phyloP scores from a whole-genome alignment of 2,329 filamentous ascomycete species.

The Exutisphaerella laricina region DNA sequence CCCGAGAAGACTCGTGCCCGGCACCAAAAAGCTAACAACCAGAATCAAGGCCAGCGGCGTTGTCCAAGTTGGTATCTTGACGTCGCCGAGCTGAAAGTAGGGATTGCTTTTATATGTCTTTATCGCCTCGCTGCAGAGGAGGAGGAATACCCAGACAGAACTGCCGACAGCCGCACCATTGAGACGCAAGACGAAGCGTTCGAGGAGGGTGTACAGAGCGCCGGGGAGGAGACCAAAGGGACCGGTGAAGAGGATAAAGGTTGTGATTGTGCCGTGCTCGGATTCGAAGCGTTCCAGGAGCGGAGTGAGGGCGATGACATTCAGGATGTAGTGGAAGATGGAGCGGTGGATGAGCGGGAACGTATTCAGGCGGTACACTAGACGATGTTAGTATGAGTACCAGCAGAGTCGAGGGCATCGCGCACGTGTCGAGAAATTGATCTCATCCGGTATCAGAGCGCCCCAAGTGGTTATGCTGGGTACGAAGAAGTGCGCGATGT shows the following conservation, averaged over 20 bases:
- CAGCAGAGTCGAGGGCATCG: background rate
- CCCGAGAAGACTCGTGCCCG: conserved; percentile 76
- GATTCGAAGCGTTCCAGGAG: conserved; percentile 88
- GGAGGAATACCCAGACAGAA: conserved; percentile 88
- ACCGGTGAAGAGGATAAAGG: conserved; percentile 81
- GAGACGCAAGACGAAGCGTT: conserved; percentile 63
- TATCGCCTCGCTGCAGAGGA: conserved; percentile 78
- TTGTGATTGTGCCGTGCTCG: conserved; percentile 84
- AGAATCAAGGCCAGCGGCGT: conserved; percentile 74
- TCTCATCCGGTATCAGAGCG: conserved; percentile 68
- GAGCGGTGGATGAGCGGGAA: conserved; percentile 82
- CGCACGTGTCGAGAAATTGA: conserved; percentile 64
- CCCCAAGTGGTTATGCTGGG: conserved; percentile 75
- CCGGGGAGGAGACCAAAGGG: conserved; percentile 62
- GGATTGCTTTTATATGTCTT: conserved; percentile 80
- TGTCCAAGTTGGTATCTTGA: conserved; percentile 84
- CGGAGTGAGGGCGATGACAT: conserved; percentile 75
- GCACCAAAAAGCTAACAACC: conserved; percentile 69
- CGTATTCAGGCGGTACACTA: conserved; percentile 89
- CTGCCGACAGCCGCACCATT: conserved; percentile 76
- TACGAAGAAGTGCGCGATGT: conserved; percentile 62
- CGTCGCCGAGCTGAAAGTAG: conserved; percentile 56
- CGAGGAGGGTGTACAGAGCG: conserved; percentile 70
- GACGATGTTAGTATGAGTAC: background rate
- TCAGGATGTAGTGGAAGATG: conserved; percentile 74